phyloP scores from a whole-genome alignment of 2,329 filamentous ascomycete species.

The Pseudopithomyces maydicus region DNA sequence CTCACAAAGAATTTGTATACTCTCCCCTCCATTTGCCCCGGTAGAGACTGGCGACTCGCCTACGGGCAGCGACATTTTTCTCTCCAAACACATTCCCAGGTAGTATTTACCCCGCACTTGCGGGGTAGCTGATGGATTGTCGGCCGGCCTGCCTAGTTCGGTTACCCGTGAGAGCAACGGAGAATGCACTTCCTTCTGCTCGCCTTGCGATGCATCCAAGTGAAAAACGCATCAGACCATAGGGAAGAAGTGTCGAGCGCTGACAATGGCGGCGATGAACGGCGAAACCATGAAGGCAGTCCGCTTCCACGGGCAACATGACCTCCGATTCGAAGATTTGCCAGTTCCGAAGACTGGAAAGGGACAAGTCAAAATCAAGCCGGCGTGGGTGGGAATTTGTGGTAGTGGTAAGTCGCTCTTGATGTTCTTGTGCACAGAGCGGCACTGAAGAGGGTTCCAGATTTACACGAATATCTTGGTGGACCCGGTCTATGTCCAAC shows the following conservation, averaged over 20 bases:
- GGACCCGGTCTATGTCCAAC: slow-evolving; percentile 57
- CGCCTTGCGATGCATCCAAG: background rate
- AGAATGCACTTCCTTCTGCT: background rate
- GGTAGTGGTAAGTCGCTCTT: slow-evolving; percentile 37
- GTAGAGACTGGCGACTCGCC: background rate
- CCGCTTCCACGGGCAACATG: slow-evolving; percentile 51
- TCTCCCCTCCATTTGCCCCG: background rate
- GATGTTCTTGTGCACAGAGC: background rate
- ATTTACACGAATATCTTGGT: slow-evolving; percentile 56
- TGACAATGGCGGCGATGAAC: slow-evolving; percentile 17
- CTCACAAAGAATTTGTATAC: no score
- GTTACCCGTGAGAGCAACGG: background rate
- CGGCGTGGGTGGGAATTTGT: slow-evolving; percentile 51
- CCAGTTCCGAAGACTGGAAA: slow-evolving; percentile 46
- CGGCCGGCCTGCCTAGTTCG: slow-evolving; percentile 2
- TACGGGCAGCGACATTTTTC: background rate
- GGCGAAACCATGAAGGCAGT: slow-evolving; percentile 51
- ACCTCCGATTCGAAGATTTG: slow-evolving; percentile 51
- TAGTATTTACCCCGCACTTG: background rate
- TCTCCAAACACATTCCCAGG: background rate
- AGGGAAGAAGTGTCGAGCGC: background rate
- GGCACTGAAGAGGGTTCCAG: slow-evolving; percentile 21
- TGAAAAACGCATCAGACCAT: background rate
- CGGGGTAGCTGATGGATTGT: slow-evolving; percentile 5
- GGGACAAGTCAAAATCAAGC: slow-evolving; percentile 51